Base-by-base conservation (phyloP, 306 rosid species). In the Vachellia pachyceras region DNA sequence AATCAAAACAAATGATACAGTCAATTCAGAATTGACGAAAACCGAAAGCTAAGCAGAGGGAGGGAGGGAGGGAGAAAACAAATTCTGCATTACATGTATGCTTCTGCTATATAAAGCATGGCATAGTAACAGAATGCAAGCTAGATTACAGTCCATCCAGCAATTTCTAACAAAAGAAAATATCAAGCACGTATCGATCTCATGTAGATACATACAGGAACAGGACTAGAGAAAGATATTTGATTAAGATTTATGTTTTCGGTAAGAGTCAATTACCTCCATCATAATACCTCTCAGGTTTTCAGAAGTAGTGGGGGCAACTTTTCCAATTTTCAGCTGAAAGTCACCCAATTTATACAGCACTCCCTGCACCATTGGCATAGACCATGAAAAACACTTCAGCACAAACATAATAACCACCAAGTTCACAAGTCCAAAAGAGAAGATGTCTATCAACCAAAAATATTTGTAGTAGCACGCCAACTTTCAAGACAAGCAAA, bases 291-390 rank as follows among this genome's bases (percentile, higher is more conserved):
- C 99, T 87, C 97, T 89, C 76, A 95, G 84, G 82, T 41, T 84
- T 78, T 95, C 97, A 8, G 94, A 89, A 73, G 90, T 88, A 84
- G 50, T 86, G 33, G 94, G 94, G 83, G 84, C 89, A 85, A 93
- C 94, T 85, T 95, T 95, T 68, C 94, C 94, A 54, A 93, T 87
- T 54, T 91, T 90, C 58, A 93, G 49, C 86, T 88, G 94, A 75
- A 95, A 91, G 86, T 95, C 99, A 57, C 98, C 97, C 8, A 93
- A 75, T 83, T 88, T 93, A 78, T 91, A 95, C 75, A 89, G 97
- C 55, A 83, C 44, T 35, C 90, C 90, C 88, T 86, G 84, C 80
- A 72, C 18, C 67, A 86, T 60, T 37, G 39, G 6, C 71, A 72
- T 41, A 75, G 14, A 36, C 22, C 69, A 79, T 35, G 73, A 18